Percentiles rank a stretch among this genome's conserved stretches.
Evolutionary conservation across 805 yeast species (phyloP).

Genomic region (Metschnikowia koreensis): DNA sequence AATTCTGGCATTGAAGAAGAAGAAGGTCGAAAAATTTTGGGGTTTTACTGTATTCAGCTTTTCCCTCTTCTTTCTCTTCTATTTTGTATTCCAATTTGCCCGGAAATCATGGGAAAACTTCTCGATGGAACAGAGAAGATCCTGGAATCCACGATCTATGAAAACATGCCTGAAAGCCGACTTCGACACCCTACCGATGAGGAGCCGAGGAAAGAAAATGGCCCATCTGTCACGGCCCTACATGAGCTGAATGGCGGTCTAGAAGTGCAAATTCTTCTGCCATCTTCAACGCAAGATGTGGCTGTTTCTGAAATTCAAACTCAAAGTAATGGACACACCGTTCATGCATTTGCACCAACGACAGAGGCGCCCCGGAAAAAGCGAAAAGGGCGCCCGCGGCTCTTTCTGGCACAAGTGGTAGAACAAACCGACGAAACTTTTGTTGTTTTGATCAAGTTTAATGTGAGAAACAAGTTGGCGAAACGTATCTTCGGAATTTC

Average conservation of each 20-base stretch:
- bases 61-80: too few species aligned
- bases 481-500: slow-evolving; percentile 5
- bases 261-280: not conserved
- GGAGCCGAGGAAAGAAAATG: not conserved
- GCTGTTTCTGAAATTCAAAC: not conserved
- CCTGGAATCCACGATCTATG: slow-evolving; percentile 19
- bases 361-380: slow-evolving; percentile 11
- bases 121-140: slow-evolving; percentile 18
- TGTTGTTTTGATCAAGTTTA: slow-evolving; percentile 13
- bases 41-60: not conserved
- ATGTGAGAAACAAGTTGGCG: slow-evolving; percentile 14
- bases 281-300: not conserved
- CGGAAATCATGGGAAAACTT: slow-evolving; percentile 10
- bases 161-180: slow-evolving; percentile 15
- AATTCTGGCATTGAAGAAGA: not conserved
- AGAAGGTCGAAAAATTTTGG: too few species aligned
- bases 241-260: not conserved
- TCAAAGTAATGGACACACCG: not conserved
- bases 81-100: too few species aligned
- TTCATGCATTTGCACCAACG: not conserved
- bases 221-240: not conserved
- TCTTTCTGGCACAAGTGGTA: slow-evolving; percentile 11
- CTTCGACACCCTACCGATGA: slow-evolving; percentile 12
- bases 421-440: slow-evolving; percentile 1
- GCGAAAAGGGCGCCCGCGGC: slow-evolving; percentile 14